phyloP scores from a whole-genome alignment of 306 rosid species.

The Hylodesmum podocarpum region DNA sequence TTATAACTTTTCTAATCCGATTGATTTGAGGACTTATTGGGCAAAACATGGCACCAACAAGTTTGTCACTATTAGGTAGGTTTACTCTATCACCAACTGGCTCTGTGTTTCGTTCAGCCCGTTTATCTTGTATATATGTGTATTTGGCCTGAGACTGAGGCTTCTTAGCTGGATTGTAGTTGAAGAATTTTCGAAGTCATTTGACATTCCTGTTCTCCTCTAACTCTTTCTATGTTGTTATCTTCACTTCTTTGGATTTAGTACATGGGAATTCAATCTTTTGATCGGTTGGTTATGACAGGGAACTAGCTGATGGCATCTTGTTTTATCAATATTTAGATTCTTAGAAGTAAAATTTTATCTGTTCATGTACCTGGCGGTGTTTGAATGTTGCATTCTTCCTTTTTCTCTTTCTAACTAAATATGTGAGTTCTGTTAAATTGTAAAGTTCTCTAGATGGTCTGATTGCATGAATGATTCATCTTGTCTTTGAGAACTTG shows the following conservation, averaged over 20 bases:
- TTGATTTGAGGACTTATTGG: slow-evolving; percentile 80
- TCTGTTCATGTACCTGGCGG: neutral
- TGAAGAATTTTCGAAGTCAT: slow-evolving; percentile 37
- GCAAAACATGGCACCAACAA: slow-evolving; percentile 93
- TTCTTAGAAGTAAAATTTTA: neutral
- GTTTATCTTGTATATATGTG: slow-evolving; percentile 68
- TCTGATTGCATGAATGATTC: neutral
- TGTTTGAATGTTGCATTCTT: neutral
- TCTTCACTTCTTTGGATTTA: slow-evolving; percentile 32
- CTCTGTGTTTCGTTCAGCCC: slow-evolving; percentile 44
- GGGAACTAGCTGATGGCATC: slow-evolving; percentile 9
- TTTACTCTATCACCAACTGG: neutral
- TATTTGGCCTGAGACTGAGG: slow-evolving; percentile 63
- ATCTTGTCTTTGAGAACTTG: neutral
- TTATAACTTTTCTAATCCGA: slow-evolving; percentile 69
- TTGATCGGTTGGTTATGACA: slow-evolving; percentile 12
- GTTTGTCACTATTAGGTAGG: slow-evolving; percentile 89
- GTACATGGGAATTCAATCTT: slow-evolving; percentile 36
- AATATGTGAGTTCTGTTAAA: neutral
- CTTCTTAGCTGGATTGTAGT: slow-evolving; percentile 65
- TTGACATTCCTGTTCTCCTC: slow-evolving; percentile 42
- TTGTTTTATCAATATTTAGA: slow-evolving; percentile 4
- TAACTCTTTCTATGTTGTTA: slow-evolving; percentile 31
- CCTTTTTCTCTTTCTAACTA: neutral
- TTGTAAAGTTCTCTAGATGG: neutral